phyloP scores from a whole-genome alignment of 257 asterid species.

The Paraleonurus japonicus region DNA sequence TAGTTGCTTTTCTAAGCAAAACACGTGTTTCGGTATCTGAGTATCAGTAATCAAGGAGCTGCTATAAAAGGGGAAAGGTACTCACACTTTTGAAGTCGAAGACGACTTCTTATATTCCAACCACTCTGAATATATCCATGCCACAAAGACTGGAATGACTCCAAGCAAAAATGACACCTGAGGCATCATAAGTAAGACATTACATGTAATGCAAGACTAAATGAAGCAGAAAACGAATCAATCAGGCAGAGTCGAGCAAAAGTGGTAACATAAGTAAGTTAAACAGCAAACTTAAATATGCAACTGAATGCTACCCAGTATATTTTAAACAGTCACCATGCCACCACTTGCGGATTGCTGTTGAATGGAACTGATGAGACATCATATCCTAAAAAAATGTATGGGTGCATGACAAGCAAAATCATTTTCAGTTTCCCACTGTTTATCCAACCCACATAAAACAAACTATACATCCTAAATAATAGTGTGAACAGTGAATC shows the following conservation, averaged over 20 bases:
- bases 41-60: not conserved
- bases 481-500: not conserved
- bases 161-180: slow-evolving; percentile 96
- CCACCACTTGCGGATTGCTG: not conserved
- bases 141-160: slow-evolving; percentile 56
- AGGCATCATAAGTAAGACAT: slow-evolving; percentile 25
- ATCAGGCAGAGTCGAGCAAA: not conserved
- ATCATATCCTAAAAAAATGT: not conserved
- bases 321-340: not conserved
- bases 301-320: not conserved
- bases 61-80: not conserved
- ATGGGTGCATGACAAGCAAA: not conserved
- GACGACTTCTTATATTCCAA: slow-evolving; percentile 70
- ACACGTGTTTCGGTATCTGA: not conserved
- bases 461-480: not conserved
- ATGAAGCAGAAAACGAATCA: not conserved
- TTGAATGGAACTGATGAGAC: not conserved
- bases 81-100: slow-evolving; percentile 73
- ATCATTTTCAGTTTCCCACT: not conserved
- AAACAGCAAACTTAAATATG: not conserved
- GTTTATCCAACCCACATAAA: slow-evolving; percentile 6
- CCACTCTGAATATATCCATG: slow-evolving; percentile 93
- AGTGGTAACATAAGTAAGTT: not conserved
- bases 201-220: not conserved
- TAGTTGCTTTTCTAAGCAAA: slow-evolving; percentile 12